Conservation (phyloP, 73 alveolate species). For the Paramecium caudatum region DNA sequence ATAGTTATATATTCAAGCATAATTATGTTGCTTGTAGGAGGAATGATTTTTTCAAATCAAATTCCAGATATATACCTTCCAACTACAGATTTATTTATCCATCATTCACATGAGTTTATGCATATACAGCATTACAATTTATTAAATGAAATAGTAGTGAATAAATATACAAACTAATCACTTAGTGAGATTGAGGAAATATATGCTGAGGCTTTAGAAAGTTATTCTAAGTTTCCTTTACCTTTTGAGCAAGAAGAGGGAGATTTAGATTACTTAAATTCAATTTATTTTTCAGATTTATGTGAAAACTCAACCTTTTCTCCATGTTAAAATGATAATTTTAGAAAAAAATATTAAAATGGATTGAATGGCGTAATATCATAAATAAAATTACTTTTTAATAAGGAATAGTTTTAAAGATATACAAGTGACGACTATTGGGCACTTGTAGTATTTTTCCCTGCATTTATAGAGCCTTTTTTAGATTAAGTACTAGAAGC, state of each 20-base stretch:
- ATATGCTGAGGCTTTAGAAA: constrained; percentile 3
- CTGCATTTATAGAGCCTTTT: constrained; percentile 8
- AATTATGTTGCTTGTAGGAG: neutral
- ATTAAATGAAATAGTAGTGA: neutral
- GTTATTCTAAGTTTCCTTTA: neutral
- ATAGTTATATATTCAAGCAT: neutral
- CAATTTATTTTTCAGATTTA: neutral
- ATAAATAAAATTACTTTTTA: neutral
- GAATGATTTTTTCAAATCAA: neutral
- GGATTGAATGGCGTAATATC: constrained; percentile 39
- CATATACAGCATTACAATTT: constrained; percentile 3
- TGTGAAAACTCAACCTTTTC: neutral
- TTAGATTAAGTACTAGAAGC: neutral
- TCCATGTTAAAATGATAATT: neutral
- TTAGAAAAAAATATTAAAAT: neutral
- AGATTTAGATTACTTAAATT: neutral
- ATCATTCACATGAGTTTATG: constrained; percentile 9
- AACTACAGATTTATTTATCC: neutral
- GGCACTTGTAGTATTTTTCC: constrained; percentile 14
- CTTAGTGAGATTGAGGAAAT: neutral
- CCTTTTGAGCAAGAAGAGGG: neutral
- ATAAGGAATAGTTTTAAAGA: constrained; percentile 26
- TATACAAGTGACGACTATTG: neutral
- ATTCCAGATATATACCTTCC: neutral
- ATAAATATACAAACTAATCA: neutral